Base-by-base conservation (phyloP, 1,284 basidiomycete genomes). In the Inonotus obliquus region DNA sequence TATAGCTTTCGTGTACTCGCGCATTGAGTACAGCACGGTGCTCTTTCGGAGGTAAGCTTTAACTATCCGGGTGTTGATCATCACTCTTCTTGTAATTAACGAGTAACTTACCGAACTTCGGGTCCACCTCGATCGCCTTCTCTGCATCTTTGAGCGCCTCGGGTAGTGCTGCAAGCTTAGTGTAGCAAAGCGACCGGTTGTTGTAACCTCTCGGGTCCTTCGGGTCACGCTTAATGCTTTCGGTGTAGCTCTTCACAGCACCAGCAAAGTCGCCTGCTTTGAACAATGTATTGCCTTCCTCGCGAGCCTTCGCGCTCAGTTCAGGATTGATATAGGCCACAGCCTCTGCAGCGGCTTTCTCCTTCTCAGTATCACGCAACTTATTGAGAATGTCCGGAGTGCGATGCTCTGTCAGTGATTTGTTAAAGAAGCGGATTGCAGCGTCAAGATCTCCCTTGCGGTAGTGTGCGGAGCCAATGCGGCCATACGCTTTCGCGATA, bases 21-120 rank as follows among this genome's bases (percentile, higher is more conserved):
- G 92, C 96, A 99, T 98, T 49, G 85, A 82, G 71, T 85, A 87
- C 47, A 96, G 78, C 54, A 98, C 88, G 69, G 87, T 87, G 35
- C 91, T 85, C 78, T 98, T 98, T 69, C 97, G 92, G 69, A 99
- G 91, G 78, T 98, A 92, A 13, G 92, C 97, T 77, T 97, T 99
- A 76, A 96, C 89, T 90, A 51, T 37, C 19, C 59, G 23, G 32
- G 38, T n/a, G 47, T 47, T 37, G 41, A 57, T 41, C 13, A 54
- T 23, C 14, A 21, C 9, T 54, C 41, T n/a, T 21, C 41, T 23
- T 37, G 6, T 52, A 32, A 17, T 47, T 21, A 25, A 35, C n/a
- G 19, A 11, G 11, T 25, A 19, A n/a, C 84, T 66, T 67, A 89
- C 87, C 82, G 70, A 96, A 96, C 54, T 81, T 82, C 39, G 92